Percentiles rank a stretch among this genome's conserved stretches.
Conservation (phyloP, 805 yeast species). For the Saccharomycopsis guyanensis region DNA sequence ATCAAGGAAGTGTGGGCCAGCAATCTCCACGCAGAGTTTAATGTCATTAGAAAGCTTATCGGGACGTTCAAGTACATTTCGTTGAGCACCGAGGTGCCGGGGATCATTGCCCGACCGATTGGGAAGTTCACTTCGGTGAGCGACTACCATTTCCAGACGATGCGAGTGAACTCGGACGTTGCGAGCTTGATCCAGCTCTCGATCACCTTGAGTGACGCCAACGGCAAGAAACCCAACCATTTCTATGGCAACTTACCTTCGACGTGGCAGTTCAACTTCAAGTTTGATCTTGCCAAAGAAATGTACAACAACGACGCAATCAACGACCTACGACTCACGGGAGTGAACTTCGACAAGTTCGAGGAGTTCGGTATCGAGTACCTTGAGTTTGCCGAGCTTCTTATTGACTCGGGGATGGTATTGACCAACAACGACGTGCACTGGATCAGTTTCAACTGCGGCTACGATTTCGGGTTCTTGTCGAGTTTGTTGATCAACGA, state of each 20-base stretch:
- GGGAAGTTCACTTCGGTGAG: constrained; percentile 84
- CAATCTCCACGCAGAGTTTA: constrained; percentile 62
- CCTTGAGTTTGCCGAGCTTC: constrained; percentile 71
- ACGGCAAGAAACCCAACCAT: constrained; percentile 60
- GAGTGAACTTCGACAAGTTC: constrained; percentile 73
- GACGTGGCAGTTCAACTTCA: constrained; percentile 96
- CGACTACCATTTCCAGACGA: constrained; percentile 93
- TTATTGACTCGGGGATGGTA: constrained; percentile 80
- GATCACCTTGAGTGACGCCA: constrained; percentile 59
- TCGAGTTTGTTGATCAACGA: constrained; percentile 68
- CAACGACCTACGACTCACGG: constrained; percentile 70
- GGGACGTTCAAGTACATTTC: constrained; percentile 52
- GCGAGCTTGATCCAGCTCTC: constrained; percentile 83
- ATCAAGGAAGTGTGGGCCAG: constrained; percentile 69
- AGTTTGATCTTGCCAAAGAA: constrained; percentile 65
- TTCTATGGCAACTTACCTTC: constrained; percentile 38
- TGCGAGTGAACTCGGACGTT: constrained; percentile 85
- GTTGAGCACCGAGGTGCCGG: constrained; percentile 90
- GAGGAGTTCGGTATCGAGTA: constrained; percentile 71
- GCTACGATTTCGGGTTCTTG: constrained; percentile 90
- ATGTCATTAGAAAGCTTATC: constrained; percentile 49
- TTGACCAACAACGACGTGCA: constrained; percentile 54
- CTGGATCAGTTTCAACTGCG: constrained; percentile 91
- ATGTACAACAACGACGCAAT: constrained; percentile 86
- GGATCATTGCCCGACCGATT: constrained; percentile 91